phyloP scores from a whole-genome alignment of 768 basidiomycete species.

The Boletus edulis region DNA sequence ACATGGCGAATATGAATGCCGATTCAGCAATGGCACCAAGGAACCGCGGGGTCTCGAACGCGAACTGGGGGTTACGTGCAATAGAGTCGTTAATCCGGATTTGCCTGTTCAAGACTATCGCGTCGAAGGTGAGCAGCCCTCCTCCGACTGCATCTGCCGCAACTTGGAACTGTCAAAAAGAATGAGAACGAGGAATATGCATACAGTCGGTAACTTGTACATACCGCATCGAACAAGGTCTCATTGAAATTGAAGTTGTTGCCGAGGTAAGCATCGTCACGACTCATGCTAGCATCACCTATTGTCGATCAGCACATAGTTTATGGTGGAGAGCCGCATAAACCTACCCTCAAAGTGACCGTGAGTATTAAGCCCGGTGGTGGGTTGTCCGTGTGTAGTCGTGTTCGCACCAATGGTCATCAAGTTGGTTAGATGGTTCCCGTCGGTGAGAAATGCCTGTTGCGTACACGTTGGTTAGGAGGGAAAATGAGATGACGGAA shows the following conservation, averaged over 20 bases:
- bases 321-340: no score
- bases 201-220: not conserved
- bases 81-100: conserved; percentile 22
- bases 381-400: conserved; percentile 4
- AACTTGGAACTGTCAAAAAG: conserved; percentile 2
- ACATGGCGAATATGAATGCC: conserved; percentile 17
- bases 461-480: not conserved
- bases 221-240: conserved; percentile 19
- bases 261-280: conserved; percentile 19
- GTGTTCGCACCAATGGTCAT: conserved; percentile 23
- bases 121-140: conserved; percentile 17
- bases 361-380: conserved; percentile 18
- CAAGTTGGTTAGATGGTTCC: conserved; percentile 24
- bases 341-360: conserved; percentile 18
- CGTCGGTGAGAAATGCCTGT: conserved; percentile 18
- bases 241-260: conserved; percentile 23
- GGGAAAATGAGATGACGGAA: not conserved
- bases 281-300: conserved; percentile 24
- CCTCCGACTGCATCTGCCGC: conserved; percentile 15
- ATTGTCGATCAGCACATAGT: not conserved
- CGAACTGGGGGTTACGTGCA: conserved; percentile 18
- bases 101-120: conserved; percentile 10
- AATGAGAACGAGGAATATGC: no score
- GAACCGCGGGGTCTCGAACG: conserved; percentile 15
- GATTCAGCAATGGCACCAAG: conserved; percentile 12